Percentiles rank a stretch among this genome's conserved stretches.
Conservation (phyloP, 2,329 filamentous ascomycete species). For the Claviceps sp. region DNA sequence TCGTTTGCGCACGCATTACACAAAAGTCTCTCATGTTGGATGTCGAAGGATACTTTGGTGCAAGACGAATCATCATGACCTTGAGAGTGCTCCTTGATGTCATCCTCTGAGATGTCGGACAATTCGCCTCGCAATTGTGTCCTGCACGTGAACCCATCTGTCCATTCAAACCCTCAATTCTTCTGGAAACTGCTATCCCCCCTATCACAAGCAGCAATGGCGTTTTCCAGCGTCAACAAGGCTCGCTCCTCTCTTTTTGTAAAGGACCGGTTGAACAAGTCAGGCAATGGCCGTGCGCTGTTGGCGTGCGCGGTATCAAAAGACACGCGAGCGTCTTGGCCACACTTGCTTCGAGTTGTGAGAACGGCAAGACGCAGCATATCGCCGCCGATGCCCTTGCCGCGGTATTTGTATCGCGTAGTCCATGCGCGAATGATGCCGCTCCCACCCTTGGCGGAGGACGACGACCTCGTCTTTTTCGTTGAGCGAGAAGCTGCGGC, state of each 20-base stretch:
- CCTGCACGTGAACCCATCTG: too few relatives aligned
- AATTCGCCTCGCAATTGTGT: too few relatives aligned
- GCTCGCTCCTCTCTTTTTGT: conserved; percentile 41
- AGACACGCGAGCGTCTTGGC: conserved; percentile 44
- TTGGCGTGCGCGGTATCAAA: conserved; percentile 72
- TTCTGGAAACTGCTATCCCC: conserved; percentile 5
- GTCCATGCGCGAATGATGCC: conserved; percentile 72
- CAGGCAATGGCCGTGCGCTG: conserved; percentile 43
- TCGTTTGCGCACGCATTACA: too few relatives aligned
- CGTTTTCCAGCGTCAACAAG: conserved; percentile 26
- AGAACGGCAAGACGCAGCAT: conserved; percentile 60
- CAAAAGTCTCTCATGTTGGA: too few relatives aligned
- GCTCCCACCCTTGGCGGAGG: conserved; percentile 32
- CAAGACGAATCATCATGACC: too few relatives aligned
- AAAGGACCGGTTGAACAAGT: conserved; percentile 46
- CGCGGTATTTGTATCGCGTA: conserved; percentile 54
- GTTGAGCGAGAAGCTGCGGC: not conserved
- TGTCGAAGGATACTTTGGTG: too few relatives aligned
- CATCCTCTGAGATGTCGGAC: too few relatives aligned
- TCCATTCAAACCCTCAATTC: not conserved
- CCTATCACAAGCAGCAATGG: conserved; percentile 10
- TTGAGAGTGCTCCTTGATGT: too few relatives aligned
- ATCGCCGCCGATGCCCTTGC: conserved; percentile 55
- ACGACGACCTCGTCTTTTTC: conserved; percentile 1
- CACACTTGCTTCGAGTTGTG: conserved; percentile 48